Percentiles rank a stretch among this genome's conserved stretches.
Evolutionary conservation across 371 early-diverging fungal species (phyloP).

Genomic region (Zancudomyces culisetae): DNA sequence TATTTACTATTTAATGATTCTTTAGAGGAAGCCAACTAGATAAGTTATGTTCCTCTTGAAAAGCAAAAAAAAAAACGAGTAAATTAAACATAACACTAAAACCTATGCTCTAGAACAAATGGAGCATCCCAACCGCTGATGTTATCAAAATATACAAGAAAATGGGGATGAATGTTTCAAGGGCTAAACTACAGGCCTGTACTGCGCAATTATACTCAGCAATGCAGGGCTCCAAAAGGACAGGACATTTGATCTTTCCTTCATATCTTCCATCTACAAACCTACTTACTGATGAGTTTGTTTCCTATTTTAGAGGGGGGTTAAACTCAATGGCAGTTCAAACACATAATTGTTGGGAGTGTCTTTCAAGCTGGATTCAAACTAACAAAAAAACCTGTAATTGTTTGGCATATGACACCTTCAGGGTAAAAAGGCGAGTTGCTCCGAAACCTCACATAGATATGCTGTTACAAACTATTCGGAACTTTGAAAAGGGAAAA

Average conservation of each 20-base stretch:
- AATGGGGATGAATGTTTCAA: constrained; percentile 23
- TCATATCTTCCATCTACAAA: constrained; percentile 40
- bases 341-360: constrained; percentile 16
- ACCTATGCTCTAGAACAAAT: constrained; percentile 16
- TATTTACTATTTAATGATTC: constrained; percentile 25
- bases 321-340: constrained; percentile 15
- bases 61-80: background rate
- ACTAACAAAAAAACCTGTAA: constrained; percentile 8
- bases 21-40: background rate
- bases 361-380: constrained; percentile 15
- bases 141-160: constrained; percentile 43
- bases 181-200: constrained; percentile 30
- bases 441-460: too few species aligned
- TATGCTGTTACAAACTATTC: too few species aligned
- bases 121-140: constrained; percentile 61
- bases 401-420: constrained; percentile 11
- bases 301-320: constrained; percentile 54
- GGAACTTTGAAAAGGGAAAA: too few species aligned
- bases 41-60: background rate
- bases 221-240: constrained; percentile 30
- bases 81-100: background rate
- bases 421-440: too few species aligned
- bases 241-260: constrained; percentile 31
- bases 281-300: constrained; percentile 47
- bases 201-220: constrained; percentile 42